phyloP scores from a whole-genome alignment of 345 rosid species.

The Rhizophora apiculata region DNA sequence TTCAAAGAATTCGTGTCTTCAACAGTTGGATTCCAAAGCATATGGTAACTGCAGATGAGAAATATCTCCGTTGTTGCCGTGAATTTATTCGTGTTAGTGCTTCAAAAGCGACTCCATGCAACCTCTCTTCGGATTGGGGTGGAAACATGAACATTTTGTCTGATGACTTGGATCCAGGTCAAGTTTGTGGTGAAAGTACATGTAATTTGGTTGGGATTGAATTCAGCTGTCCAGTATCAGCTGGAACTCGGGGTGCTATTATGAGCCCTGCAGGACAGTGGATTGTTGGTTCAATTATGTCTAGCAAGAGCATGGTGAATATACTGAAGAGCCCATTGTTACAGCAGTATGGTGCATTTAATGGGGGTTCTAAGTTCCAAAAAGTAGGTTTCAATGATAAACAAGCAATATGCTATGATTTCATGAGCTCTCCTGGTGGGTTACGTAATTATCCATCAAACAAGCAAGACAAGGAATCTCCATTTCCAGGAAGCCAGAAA shows the following conservation, averaged over 20 bases:
- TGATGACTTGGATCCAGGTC: slow-evolving; percentile 26
- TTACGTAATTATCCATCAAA: slow-evolving; percentile 31
- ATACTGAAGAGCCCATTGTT: slow-evolving; percentile 58
- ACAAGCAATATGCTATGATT: slow-evolving; percentile 32
- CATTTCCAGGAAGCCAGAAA: slow-evolving; percentile 14
- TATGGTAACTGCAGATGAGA: slow-evolving; percentile 71
- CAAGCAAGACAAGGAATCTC: slow-evolving; percentile 24
- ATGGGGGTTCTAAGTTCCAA: slow-evolving; percentile 26
- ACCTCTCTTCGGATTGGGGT: slow-evolving; percentile 39
- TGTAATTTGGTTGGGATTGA: slow-evolving; percentile 40
- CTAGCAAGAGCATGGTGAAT: slow-evolving; percentile 65
- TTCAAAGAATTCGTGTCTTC: slow-evolving; percentile 36
- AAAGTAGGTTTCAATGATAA: slow-evolving; percentile 32
- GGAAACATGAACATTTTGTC: slow-evolving; percentile 35
- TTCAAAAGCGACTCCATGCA: slow-evolving; percentile 43
- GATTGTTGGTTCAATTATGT: slow-evolving; percentile 67
- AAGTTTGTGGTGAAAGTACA: slow-evolving; percentile 29
- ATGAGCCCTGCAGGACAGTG: slow-evolving; percentile 42
- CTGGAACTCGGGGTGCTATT: slow-evolving; percentile 45
- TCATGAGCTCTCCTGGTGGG: slow-evolving; percentile 37
- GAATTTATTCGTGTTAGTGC: slow-evolving; percentile 57
- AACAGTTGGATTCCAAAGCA: slow-evolving; percentile 67
- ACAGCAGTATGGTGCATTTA: slow-evolving; percentile 38
- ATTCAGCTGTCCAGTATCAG: slow-evolving; percentile 49
- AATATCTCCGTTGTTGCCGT: slow-evolving; percentile 67